Percentiles rank a stretch among this genome's conserved stretches.
These are phyloP conservation scores for Borovskyia barvae DNA, from an alignment of 208 protist species.

Conservation along the genomic window DNA sequence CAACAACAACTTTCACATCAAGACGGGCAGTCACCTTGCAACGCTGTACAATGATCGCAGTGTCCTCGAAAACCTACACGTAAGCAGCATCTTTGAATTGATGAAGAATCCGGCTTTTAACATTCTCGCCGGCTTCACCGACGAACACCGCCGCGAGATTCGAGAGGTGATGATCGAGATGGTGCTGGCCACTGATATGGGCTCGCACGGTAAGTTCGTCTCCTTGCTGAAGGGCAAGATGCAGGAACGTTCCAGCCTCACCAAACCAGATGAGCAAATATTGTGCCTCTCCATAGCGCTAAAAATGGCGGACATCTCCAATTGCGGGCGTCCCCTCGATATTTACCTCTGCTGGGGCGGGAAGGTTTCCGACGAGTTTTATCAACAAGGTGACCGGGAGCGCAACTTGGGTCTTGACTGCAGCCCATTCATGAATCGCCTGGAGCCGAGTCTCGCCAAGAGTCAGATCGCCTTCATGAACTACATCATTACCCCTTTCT, in stretches of 20 bases:
- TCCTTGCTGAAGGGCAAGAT: slow-evolving; percentile 64
- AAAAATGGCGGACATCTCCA: slow-evolving; percentile 95
- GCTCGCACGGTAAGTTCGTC: slow-evolving; percentile 86
- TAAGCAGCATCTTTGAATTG: slow-evolving; percentile 88
- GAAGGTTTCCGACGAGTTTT: slow-evolving; percentile 93
- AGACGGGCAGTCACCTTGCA: slow-evolving; percentile 80
- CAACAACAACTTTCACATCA: slow-evolving; percentile 93
- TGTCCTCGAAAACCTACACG: slow-evolving; percentile 95
- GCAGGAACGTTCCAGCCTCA: slow-evolving; percentile 60
- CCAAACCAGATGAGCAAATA: slow-evolving; percentile 75
- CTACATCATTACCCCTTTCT: slow-evolving; percentile 90
- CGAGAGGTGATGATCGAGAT: slow-evolving; percentile 90
- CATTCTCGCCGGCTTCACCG: slow-evolving; percentile 76
- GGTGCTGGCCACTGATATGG: slow-evolving; percentile 95
- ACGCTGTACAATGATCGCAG: slow-evolving; percentile 95
- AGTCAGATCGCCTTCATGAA: slow-evolving; percentile 93
- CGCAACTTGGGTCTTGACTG: slow-evolving; percentile 71
- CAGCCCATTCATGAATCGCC: slow-evolving; percentile 94
- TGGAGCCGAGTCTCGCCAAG: slow-evolving; percentile 75
- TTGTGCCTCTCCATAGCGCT: slow-evolving; percentile 89
- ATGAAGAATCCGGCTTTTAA: slow-evolving; percentile 86
- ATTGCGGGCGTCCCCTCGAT: slow-evolving; percentile 86
- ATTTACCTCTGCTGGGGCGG: slow-evolving; percentile 90
- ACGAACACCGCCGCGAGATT: slow-evolving; percentile 80
- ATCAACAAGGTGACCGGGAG: slow-evolving; percentile 92